Evolutionary conservation across 1,284 basidiomycete species (phyloP), one percentile per base, ranked within the genome.

Genomic region (Ceraceosorus bombacis): DNA sequence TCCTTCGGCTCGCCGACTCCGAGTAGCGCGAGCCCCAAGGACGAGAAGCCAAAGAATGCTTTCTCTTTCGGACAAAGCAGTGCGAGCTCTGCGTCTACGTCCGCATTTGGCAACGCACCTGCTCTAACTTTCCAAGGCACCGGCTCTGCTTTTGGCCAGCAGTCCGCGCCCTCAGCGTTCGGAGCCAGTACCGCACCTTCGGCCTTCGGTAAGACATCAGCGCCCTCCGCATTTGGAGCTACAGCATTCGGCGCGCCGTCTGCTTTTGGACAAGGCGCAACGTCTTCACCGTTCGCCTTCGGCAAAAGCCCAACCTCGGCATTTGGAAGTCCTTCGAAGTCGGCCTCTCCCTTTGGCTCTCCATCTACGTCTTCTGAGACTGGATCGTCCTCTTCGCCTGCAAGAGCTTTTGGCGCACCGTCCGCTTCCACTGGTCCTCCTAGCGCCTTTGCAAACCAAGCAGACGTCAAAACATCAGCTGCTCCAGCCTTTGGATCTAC

Each of bases 351-450:
- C 43, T 37, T 15, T 5, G 49, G 62, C 3, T 55, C 51, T 37
- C 53, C 58, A 55, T 52, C 53, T n/a, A 52, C 64, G 0, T 69
- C 71, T 56, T 61, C 62, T 10, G 27, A 27, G 27, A 27, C 27
- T 27, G 27, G 27, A 27, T 27, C 27, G 27, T n/a, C 51, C 2
- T 9, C 51, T 36, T 13, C 9, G 51, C 27, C 17, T 7, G 7
- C 43, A 15, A 46, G 43, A 38, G 55, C 40, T 6, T 53, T 57
- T 38, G 37, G 51, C 39, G 27, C 8, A 12, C 9, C 9, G 51
- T 41, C 27, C 13, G 40, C 68, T 5, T 41, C 60, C 15, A 39
- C 53, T 15, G 49, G 27, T 27, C 27, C 27, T 27, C 27, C 27
- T 27, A 27, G 27, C 27, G 27, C 27, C 2, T 27, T 27, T 27